Percentiles rank a stretch among this genome's conserved stretches.
Evolutionary conservation across 805 yeast genomes (phyloP).

Genomic region (Brettanomyces nanus): DNA sequence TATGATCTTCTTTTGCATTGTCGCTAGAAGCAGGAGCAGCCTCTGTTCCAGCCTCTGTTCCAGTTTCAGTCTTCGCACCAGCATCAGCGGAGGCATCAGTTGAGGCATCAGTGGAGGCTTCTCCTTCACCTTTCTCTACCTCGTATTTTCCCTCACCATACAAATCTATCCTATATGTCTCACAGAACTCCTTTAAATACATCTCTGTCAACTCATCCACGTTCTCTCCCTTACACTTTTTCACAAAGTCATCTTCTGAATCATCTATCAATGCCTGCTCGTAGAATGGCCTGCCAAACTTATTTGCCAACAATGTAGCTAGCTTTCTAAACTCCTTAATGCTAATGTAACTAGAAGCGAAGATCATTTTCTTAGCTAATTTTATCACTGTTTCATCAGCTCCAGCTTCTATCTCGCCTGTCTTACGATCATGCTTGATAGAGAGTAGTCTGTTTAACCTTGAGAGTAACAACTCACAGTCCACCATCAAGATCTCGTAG

Average conservation of each 20-base stretch:
- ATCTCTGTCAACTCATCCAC: slow-evolving; percentile 19
- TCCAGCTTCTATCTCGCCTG: slow-evolving; percentile 7
- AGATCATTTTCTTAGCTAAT: slow-evolving; percentile 14
- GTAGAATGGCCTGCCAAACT: slow-evolving; percentile 18
- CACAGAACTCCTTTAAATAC: slow-evolving; percentile 23
- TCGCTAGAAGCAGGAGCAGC: not conserved
- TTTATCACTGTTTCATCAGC: slow-evolving; percentile 12
- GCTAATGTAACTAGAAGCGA: slow-evolving; percentile 12
- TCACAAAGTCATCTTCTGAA: slow-evolving; percentile 7
- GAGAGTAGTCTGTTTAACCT: slow-evolving; percentile 11
- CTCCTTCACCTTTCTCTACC: slow-evolving; percentile 4
- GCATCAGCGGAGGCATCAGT: slow-evolving; percentile 6
- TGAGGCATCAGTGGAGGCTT: slow-evolving; percentile 4
- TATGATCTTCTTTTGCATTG: no score
- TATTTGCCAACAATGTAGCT: slow-evolving; percentile 14
- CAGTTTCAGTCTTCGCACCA: slow-evolving; percentile 1
- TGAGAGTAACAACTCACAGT: slow-evolving; percentile 17
- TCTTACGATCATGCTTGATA: slow-evolving; percentile 8
- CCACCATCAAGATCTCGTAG: slow-evolving; percentile 16
- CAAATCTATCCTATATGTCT: slow-evolving; percentile 21
- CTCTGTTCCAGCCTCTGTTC: not conserved
- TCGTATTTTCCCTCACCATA: slow-evolving; percentile 13
- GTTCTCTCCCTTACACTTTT: slow-evolving; percentile 22
- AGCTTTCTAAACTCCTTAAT: slow-evolving; percentile 19
- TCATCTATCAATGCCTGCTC: slow-evolving; percentile 12